Evolutionary conservation across 2,329 filamentous ascomycete genomes (phyloP), one percentile per base, ranked within the genome.

Genomic region (Achaetomium macrosporum): DNA sequence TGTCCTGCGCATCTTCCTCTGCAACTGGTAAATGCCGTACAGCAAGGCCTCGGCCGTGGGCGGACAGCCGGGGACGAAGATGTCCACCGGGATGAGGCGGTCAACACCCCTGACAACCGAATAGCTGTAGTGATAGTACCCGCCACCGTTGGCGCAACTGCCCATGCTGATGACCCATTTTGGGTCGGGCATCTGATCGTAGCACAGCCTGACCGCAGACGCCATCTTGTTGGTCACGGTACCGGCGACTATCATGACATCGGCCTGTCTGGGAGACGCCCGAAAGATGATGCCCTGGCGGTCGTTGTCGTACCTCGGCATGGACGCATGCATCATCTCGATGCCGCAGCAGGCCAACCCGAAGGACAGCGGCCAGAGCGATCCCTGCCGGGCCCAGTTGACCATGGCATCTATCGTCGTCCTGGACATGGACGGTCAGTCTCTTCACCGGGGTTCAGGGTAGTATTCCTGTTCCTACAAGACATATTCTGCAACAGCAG

Each of bases 141-240:
- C 84, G 52, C 84, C 84, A 19, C 84, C 54, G 86, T 90, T 62
- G 16, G 51, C 49, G 53, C 55, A 57, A 29, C 42, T 50, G 25
- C 55, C 55, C 55, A 61, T 61, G 49, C 45, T 51, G 49, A 61
- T 60, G 12, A 92, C 89, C 89, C 89, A 95, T 66, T 87, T 80
- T 16, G 90, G 90, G 31, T 95, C 90, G 30, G 90, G 89, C 90
- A 95, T 95, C 76, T 95, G 90, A 71, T 96, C 90, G 74, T 96
- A 96, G 57, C 95, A 86, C 73, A 93, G 88, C 70, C 90, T 80
- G 66, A 96, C 75, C 33, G 90, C 90, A 2, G 90, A 89, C 1
- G 89, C 90, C 90, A 96, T 96, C 77, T 96, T 96, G 78, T 96
- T 96, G 63, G 89, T 95, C 57, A 96, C 80, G 30, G 90, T 96